Conservation (phyloP, 345 rosid species). For the Eucalyptus caleyi region DNA sequence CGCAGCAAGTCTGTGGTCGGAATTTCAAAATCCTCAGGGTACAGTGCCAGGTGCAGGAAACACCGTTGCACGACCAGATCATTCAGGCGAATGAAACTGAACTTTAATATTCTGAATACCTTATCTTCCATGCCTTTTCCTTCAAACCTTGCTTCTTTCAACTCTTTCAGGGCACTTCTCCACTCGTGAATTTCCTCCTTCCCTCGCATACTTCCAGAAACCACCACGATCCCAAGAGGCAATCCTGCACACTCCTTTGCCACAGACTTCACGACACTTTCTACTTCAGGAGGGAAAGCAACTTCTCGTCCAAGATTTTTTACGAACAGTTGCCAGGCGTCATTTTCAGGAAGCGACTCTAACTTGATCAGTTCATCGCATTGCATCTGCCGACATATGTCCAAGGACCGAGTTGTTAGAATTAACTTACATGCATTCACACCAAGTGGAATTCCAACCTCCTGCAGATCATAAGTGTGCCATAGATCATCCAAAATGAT, state of each 20-base stretch:
- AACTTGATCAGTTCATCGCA: background rate
- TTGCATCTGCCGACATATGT: background rate
- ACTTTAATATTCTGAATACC: fast-evolving
- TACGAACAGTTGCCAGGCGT: background rate
- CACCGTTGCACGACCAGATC: background rate
- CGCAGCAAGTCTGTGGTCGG: fast-evolving
- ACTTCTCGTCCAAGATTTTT: background rate
- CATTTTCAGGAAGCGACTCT: background rate
- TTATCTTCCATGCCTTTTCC: background rate
- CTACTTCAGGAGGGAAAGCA: background rate
- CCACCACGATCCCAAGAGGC: background rate
- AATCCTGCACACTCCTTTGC: background rate
- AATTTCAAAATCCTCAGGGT: background rate
- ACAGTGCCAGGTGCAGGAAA: background rate
- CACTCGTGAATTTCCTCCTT: background rate
- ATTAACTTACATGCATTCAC: background rate
- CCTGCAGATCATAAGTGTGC: background rate
- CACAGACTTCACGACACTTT: background rate
- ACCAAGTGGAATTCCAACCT: background rate
- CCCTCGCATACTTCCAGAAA: background rate
- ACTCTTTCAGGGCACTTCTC: background rate
- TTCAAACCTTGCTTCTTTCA: background rate
- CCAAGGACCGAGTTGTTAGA: conserved; percentile 1
- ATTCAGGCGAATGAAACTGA: fast-evolving
- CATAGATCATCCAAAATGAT: conserved; percentile 8